Evolutionary conservation across 768 basidiomycete genomes (phyloP).

Genomic region (Termitomyces bulborhizus): DNA sequence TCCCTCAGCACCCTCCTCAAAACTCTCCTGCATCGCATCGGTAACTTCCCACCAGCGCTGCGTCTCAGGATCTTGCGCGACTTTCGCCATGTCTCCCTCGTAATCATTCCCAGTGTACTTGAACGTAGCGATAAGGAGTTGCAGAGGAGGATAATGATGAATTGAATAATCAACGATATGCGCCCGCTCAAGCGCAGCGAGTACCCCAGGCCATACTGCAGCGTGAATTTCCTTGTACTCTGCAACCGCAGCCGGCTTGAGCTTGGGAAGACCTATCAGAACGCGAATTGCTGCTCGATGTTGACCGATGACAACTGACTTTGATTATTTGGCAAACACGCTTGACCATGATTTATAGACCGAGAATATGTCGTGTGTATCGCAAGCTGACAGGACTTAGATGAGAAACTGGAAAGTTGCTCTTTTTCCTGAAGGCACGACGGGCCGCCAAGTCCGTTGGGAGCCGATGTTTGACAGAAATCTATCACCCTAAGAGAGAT

Average conservation of each 20-base stretch:
- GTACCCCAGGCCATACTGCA: slow-evolving; percentile 64
- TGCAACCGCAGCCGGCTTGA: slow-evolving; percentile 43
- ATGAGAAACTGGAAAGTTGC: neutral
- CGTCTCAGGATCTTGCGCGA: slow-evolving; percentile 65
- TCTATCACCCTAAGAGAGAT: neutral
- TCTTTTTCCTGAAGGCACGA: neutral
- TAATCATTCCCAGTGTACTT: slow-evolving; percentile 67
- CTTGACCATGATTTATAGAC: slow-evolving; percentile 27
- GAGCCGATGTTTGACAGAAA: neutral
- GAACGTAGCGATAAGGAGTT: slow-evolving; percentile 73
- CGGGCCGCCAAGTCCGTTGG: slow-evolving; percentile 10
- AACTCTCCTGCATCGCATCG: slow-evolving; percentile 73
- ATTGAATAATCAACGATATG: slow-evolving; percentile 77
- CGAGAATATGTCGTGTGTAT: neutral
- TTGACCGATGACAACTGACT: slow-evolving; percentile 26
- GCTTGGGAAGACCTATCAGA: slow-evolving; percentile 27
- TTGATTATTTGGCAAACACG: slow-evolving; percentile 72
- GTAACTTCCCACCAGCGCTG: slow-evolving; percentile 73
- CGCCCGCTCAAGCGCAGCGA: slow-evolving; percentile 52
- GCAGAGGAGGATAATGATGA: slow-evolving; percentile 54
- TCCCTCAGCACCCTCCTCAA: slow-evolving; percentile 62
- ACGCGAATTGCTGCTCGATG: neutral
- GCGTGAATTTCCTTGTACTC: slow-evolving; percentile 58
- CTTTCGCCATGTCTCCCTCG: slow-evolving; percentile 55
- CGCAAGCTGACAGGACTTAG: neutral